Percentiles rank a stretch among this genome's conserved stretches.
phyloP scores from a whole-genome alignment of 371 early-diverging fungal species.

The Actinomucor elegans region DNA sequence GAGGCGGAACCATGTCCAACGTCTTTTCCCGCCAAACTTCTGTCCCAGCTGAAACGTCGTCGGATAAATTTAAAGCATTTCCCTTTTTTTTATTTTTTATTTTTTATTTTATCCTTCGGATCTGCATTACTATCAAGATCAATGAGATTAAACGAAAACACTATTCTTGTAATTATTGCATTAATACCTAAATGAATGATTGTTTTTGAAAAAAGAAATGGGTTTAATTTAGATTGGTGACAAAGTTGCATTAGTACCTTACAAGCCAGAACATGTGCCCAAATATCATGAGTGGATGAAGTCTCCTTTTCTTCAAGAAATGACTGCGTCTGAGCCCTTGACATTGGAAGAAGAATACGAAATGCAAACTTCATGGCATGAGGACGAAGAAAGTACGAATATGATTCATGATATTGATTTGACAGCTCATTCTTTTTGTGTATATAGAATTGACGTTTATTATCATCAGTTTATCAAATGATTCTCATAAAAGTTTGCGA shows the following conservation, averaged over 20 bases:
- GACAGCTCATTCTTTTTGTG: neutral
- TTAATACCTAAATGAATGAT: too few species aligned
- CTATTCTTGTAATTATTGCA: conserved; percentile 25
- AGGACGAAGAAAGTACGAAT: conserved; percentile 78
- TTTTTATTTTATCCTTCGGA: neutral
- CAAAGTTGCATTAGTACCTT: conserved; percentile 80
- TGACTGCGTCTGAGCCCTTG: conserved; percentile 94
- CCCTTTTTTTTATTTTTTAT: neutral
- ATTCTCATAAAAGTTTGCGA: conserved; percentile 1
- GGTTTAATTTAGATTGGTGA: conserved; percentile 59
- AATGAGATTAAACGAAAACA: conserved; percentile 39
- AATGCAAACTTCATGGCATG: conserved; percentile 90
- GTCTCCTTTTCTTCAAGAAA: conserved; percentile 83
- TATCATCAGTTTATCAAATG: conserved; percentile 42
- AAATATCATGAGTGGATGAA: conserved; percentile 95
- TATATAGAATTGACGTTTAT: conserved; percentile 73
- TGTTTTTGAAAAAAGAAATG: too few species aligned
- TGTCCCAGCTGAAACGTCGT: too few species aligned
- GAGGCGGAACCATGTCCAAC: too few species aligned
- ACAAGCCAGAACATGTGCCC: conserved; percentile 80
- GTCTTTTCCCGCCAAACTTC: too few species aligned
- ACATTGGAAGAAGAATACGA: conserved; percentile 89
- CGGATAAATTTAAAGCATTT: too few species aligned
- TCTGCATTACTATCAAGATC: neutral
- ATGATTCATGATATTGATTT: neutral